phyloP scores from a whole-genome alignment of 306 rosid genomes.

The Acacia confusa region DNA sequence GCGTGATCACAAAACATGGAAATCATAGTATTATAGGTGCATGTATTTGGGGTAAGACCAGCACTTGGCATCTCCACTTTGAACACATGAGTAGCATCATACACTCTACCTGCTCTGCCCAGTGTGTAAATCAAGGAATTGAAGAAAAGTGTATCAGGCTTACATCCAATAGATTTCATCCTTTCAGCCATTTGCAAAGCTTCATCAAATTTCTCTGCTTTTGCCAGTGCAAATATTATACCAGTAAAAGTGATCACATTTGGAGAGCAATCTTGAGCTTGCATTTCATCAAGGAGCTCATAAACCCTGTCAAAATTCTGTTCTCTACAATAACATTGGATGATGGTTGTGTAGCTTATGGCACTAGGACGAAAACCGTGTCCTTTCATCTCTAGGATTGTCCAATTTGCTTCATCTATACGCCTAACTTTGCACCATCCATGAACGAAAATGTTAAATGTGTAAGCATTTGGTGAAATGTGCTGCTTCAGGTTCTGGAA shows the following conservation, averaged over 20 bases:
- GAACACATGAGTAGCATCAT: constrained; percentile 54
- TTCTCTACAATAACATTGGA: constrained; percentile 58
- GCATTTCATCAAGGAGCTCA: constrained; percentile 88
- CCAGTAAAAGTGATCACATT: constrained; percentile 73
- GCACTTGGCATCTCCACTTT: constrained; percentile 60
- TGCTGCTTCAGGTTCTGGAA: constrained; percentile 66
- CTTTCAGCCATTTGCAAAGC: constrained; percentile 59
- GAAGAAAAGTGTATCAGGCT: constrained; percentile 65
- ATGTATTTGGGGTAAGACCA: constrained; percentile 57
- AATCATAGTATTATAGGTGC: constrained; percentile 81
- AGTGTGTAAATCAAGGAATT: constrained; percentile 70
- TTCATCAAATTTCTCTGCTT: constrained; percentile 61
- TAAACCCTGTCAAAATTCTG: constrained; percentile 53
- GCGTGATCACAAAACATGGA: constrained; percentile 67
- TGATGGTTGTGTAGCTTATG: constrained; percentile 74
- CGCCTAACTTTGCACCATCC: constrained; percentile 85
- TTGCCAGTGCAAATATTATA: constrained; percentile 62
- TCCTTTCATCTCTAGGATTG: constrained; percentile 89
- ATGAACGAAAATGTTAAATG: constrained; percentile 78
- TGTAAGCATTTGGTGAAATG: constrained; percentile 67
- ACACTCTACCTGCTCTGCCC: constrained; percentile 65
- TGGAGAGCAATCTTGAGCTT: constrained; percentile 59
- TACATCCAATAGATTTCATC: constrained; percentile 62
- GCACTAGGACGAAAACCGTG: constrained; percentile 70
- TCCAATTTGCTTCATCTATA: constrained; percentile 91